These are phyloP conservation scores for Wickerhamiella shivajii DNA, from an alignment of 805 yeast species.

Conservation along the genomic window DNA sequence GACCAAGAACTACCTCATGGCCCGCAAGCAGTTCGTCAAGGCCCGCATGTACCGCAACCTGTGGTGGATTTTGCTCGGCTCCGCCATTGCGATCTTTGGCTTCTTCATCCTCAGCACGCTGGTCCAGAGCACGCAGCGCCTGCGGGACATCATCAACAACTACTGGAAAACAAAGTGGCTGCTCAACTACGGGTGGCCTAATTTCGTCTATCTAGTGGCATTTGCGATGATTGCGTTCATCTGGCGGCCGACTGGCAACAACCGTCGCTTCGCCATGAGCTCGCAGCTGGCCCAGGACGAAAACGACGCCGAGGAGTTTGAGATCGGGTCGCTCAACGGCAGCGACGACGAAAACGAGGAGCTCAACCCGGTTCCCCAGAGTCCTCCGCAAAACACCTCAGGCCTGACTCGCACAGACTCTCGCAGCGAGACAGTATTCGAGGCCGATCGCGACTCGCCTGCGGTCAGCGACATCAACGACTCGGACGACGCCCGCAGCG, in stretches of 20 bases:
- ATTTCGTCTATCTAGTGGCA: slow-evolving; percentile 69
- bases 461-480: slow-evolving; percentile 14
- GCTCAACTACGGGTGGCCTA: slow-evolving; percentile 87
- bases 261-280: slow-evolving; percentile 86
- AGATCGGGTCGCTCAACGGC: slow-evolving; percentile 38
- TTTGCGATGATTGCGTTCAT: slow-evolving; percentile 74
- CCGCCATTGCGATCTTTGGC: slow-evolving; percentile 52
- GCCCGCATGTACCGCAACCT: slow-evolving; percentile 71
- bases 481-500: slow-evolving; percentile 9
- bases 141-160: slow-evolving; percentile 62
- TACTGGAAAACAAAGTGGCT: slow-evolving; percentile 90
- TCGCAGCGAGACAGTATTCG: background rate
- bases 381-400: slow-evolving; percentile 1
- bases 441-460: slow-evolving; percentile 13
- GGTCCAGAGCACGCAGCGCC: slow-evolving; percentile 55
- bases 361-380: slow-evolving; percentile 14
- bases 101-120: slow-evolving; percentile 62
- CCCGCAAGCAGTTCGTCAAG: slow-evolving; percentile 86
- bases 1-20: slow-evolving; percentile 58
- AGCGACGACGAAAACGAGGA: slow-evolving; percentile 27
- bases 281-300: slow-evolving; percentile 76
- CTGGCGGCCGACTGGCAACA: slow-evolving; percentile 96
- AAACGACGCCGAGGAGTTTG: slow-evolving; percentile 49
- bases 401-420: background rate
- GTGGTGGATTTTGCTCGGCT: slow-evolving; percentile 56